A percentile compares a stretch with the other conserved stretches of the same genome.
These are phyloP conservation scores for Cetraspora pellucida DNA, from an alignment of 192 early-diverging fungal species.

Conservation along the genomic window DNA sequence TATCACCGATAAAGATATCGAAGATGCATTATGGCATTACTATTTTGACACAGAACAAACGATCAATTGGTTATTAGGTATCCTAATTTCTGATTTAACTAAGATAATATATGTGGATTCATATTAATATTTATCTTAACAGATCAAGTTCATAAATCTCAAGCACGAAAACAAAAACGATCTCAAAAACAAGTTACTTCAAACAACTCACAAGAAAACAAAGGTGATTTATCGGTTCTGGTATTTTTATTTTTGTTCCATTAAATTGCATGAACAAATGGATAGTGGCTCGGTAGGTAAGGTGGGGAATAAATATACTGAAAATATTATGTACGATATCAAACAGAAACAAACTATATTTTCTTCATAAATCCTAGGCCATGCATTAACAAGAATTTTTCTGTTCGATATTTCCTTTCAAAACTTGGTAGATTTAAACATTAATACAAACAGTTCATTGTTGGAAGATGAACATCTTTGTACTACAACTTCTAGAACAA, in stretches of 20 bases:
- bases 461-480: no score
- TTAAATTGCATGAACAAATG: no score
- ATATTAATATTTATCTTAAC: slow-evolving; percentile 22
- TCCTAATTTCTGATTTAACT: background rate
- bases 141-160: background rate
- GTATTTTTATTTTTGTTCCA: background rate
- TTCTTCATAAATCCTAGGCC: no score
- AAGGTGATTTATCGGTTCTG: slow-evolving; percentile 25
- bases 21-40: slow-evolving; percentile 70
- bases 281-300: no score
- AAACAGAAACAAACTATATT: no score
- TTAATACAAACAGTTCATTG: no score
- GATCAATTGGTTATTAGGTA: slow-evolving; percentile 71
- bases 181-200: background rate
- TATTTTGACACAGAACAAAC: slow-evolving; percentile 72
- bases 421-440: background rate
- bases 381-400: no score
- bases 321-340: no score
- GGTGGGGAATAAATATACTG: no score
- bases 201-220: background rate
- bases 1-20: slow-evolving; percentile 67
- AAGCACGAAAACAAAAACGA: background rate
- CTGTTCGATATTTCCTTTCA: background rate
- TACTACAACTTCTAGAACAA: no score
- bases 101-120: background rate